Percentiles rank a stretch among this genome's conserved stretches.
phyloP scores from a whole-genome alignment of 441 rosid species.

The Codiaeum variegatum region DNA sequence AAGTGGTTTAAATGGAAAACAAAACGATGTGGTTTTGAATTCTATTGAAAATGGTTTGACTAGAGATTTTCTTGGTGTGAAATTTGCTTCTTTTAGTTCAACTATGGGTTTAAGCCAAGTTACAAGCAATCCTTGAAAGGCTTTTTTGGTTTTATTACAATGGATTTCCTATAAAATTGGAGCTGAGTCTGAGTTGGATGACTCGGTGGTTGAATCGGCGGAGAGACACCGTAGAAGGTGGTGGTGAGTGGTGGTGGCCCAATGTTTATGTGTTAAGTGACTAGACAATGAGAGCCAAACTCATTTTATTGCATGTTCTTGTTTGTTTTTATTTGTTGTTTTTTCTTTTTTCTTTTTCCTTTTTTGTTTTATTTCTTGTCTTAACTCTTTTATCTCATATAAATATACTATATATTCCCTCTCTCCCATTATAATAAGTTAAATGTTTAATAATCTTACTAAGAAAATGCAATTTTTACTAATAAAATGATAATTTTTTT shows the following conservation, averaged over 20 bases:
- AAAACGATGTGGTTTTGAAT: conserved; percentile 26
- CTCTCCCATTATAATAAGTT: too few species aligned
- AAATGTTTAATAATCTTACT: too few species aligned
- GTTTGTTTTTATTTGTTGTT: conserved; percentile 17
- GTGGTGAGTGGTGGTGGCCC: conserved; percentile 29
- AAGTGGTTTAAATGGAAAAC: too few species aligned
- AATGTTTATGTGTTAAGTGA: conserved; percentile 33
- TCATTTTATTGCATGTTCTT: conserved; percentile 38
- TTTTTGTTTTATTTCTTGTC: conserved; percentile 32
- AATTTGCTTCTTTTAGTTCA: conserved; percentile 61
- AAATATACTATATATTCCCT: too few species aligned
- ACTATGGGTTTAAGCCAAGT: conserved; percentile 39
- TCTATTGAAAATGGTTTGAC: conserved; percentile 46
- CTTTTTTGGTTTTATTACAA: neutral
- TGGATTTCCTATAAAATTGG: neutral
- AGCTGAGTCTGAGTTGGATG: conserved; percentile 7
- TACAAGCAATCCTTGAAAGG: conserved; percentile 24
- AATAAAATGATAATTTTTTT: too few species aligned
- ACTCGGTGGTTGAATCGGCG: conserved; percentile 15
- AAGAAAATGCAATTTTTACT: too few species aligned
- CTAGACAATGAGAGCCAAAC: conserved; percentile 31
- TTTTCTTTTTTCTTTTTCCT: conserved; percentile 3
- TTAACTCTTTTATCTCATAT: conserved; percentile 19
- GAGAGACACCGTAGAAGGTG: neutral
- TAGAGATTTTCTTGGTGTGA: conserved; percentile 76